Evolutionary conservation across 805 yeast species (phyloP), one percentile per base, ranked within the genome.

Genomic region (Barnettozyma salicaria): DNA sequence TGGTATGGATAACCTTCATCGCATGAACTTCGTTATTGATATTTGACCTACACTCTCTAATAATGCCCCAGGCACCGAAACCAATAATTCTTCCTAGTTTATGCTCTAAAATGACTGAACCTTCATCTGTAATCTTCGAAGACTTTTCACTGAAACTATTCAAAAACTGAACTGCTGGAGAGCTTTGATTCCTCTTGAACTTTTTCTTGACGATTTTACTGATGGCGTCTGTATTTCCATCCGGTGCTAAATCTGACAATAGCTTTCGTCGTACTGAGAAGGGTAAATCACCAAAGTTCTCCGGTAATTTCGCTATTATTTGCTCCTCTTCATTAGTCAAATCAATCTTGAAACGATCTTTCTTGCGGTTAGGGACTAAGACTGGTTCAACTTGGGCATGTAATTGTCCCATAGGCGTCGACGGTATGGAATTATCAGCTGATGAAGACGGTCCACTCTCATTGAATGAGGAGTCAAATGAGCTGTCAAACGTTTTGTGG

Each of bases 11-110:
- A 29, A 75, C 69, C 55, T 83, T 83, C 45, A 82, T 74, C 1
- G 92, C 94, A 43, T 63, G 47, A 12, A 56, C 56, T 29, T 59
- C 60, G 6, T 43, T 48, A 18, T 53, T 53, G 18, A 30, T 21
- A 13, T 16, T 11, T 48, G 40, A 12, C 58, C 44, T 57, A 44
- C 90, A 83, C 54, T 83, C 90, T 40, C 95, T 64, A 9, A 88
- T 80, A 20, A 80, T 71, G 9, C 96, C 95, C 82, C 92, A 89
- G 0, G 95, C 94, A 11, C 97, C 96, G 54, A 74, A 76, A 2
- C 96, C 96, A 43, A 87, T 79, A 9, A 80, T 71, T 47, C 76
- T 77, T 1, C 94, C 95, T 21, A 88, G 55, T 22, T 60, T 68
- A 47, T 76, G 76, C 12, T 74, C 78, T 62, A 80, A 47, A 2